A percentile compares a stretch with the other conserved stretches of the same genome.
phyloP scores from a whole-genome alignment of 192 early-diverging fungal species.

The Podila epicladia region DNA sequence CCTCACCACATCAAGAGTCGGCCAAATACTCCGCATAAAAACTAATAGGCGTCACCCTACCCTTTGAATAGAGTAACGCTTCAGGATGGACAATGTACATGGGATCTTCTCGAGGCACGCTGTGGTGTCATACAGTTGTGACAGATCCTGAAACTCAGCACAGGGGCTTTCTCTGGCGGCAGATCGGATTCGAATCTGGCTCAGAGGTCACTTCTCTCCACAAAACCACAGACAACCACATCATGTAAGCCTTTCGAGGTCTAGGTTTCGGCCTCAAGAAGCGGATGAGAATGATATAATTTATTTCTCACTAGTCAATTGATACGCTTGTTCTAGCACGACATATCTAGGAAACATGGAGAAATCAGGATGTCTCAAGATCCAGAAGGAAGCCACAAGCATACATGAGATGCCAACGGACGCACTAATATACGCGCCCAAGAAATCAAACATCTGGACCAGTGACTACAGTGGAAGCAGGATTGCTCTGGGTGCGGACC shows the following conservation, averaged over 20 bases:
- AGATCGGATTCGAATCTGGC: background rate
- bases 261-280: no score
- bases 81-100: background rate
- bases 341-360: constrained; percentile 34
- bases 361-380: constrained; percentile 14
- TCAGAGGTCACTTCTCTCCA: constrained; percentile 30
- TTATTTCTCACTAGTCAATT: background rate
- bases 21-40: no score
- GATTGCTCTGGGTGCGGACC: constrained; percentile 22
- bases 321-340: constrained; percentile 3
- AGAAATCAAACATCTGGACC: constrained; percentile 30
- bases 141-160: background rate
- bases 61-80: background rate
- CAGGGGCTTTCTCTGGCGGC: constrained; percentile 8
- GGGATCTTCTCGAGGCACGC: background rate
- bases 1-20: no score
- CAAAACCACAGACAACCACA: constrained; percentile 15
- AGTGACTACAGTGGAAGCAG: constrained; percentile 12
- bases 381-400: background rate
- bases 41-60: no score
- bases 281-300: no score
- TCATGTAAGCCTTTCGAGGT: constrained; percentile 14
- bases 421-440: constrained; percentile 1
- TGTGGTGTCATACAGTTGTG: constrained; percentile 7
- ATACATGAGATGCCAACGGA: background rate